A percentile compares a stretch with the other conserved stretches of the same genome.
Conservation (phyloP, 1,284 basidiomycete genomes). For the Schizophyllum commune region DNA sequence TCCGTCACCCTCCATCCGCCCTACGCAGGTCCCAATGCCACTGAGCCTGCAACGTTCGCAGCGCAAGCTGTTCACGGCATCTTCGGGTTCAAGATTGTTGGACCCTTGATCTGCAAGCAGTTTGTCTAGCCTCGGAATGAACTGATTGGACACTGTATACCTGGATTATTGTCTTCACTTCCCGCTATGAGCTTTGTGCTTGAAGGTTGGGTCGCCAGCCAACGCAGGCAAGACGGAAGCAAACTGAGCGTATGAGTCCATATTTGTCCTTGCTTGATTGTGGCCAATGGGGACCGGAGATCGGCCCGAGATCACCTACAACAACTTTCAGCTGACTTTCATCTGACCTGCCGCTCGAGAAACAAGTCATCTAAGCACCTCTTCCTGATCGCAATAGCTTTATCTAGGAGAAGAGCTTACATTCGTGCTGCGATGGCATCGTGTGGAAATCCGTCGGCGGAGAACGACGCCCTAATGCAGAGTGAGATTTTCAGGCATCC, state of each 20-base stretch:
- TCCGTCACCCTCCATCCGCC: conserved; percentile 5
- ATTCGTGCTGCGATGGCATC: conserved; percentile 17
- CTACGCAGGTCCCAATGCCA: neutral
- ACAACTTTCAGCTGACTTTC: too few species aligned
- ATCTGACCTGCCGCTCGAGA: too few species aligned
- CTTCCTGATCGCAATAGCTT: too few species aligned
- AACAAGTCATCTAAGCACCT: too few species aligned
- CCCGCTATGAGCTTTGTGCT: neutral
- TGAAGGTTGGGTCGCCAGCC: too few species aligned
- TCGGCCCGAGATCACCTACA: too few species aligned
- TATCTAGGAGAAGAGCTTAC: too few species aligned
- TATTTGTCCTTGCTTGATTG: too few species aligned
- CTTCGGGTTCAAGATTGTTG: conserved; percentile 5
- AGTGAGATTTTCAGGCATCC: conserved; percentile 16
- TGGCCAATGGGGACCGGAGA: too few species aligned
- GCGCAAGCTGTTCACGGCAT: conserved; percentile 5
- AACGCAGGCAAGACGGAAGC: too few species aligned
- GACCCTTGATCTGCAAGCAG: neutral
- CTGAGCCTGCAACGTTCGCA: conserved; percentile 1
- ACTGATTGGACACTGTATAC: neutral
- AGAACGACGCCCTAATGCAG: conserved; percentile 54
- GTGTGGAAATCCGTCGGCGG: conserved; percentile 54
- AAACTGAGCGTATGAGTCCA: too few species aligned
- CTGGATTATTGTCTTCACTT: neutral
- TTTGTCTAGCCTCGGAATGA: conserved; percentile 1